A percentile compares a stretch with the other conserved stretches of the same genome.
Conservation (phyloP, 2,329 filamentous ascomycete genomes). For the Berkeleyomyces rouxiae region DNA sequence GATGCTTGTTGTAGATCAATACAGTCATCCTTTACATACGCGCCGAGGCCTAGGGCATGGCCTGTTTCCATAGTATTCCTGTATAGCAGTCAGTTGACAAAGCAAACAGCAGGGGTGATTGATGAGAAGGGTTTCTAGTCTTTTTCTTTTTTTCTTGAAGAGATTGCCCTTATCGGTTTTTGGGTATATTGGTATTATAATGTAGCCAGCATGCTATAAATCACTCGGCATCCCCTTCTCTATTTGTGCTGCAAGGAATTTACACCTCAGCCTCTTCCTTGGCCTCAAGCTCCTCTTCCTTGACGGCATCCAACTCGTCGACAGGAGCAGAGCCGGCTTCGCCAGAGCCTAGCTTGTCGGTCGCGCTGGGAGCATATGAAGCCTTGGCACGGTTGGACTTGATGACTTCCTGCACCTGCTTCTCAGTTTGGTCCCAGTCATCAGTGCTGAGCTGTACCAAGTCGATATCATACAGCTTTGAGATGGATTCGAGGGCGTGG, state of each 20-base stretch:
- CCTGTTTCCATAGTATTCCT: background rate
- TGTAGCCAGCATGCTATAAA: background rate
- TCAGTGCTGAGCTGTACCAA: conserved; percentile 66
- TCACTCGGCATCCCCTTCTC: background rate
- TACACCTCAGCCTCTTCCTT: background rate
- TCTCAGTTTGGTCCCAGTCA: conserved; percentile 85
- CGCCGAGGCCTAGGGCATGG: background rate
- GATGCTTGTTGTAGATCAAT: background rate
- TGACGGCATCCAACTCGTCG: background rate
- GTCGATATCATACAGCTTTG: conserved; percentile 61
- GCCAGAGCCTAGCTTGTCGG: conserved; percentile 19
- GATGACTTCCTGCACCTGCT: conserved; percentile 64
- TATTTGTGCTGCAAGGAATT: background rate
- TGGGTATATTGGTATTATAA: background rate
- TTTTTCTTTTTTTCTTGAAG: background rate
- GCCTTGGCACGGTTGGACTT: conserved; percentile 49
- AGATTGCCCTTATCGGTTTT: background rate
- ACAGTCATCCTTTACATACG: background rate
- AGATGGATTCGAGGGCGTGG: conserved; percentile 63
- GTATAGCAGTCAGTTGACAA: background rate
- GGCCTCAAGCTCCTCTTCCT: background rate
- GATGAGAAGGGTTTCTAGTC: background rate
- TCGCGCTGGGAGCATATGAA: conserved; percentile 32
- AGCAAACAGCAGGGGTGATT: background rate
- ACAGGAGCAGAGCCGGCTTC: conserved; percentile 16